A percentile compares a stretch with the other conserved stretches of the same genome.
Evolutionary conservation across 352 stramenopile genomes (phyloP).

Genomic region (Globisporangium takayamanum): DNA sequence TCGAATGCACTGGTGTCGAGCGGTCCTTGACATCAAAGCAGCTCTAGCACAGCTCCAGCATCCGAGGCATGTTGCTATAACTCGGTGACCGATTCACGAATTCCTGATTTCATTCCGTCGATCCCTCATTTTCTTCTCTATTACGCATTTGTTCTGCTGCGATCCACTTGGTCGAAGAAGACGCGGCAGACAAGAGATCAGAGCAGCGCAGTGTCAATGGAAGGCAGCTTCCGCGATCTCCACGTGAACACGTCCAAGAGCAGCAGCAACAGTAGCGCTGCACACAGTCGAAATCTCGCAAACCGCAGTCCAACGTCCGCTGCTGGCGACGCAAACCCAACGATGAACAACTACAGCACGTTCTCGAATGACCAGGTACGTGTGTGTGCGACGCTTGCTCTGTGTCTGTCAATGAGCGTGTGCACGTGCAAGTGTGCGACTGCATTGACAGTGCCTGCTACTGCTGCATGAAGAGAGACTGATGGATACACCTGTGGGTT

Average conservation of each 20-base stretch:
- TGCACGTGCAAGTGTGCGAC: neutral
- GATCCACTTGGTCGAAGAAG: no score
- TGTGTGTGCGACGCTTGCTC: neutral
- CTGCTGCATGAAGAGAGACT: neutral
- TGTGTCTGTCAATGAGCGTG: no score
- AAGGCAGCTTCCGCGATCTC: slow-evolving; percentile 29
- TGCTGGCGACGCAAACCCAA: slow-evolving; percentile 19
- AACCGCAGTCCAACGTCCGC: slow-evolving; percentile 15
- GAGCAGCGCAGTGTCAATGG: slow-evolving; percentile 16
- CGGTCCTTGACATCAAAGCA: no score
- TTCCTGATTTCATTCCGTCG: no score
- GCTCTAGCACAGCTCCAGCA: no score
- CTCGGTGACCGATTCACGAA: no score
- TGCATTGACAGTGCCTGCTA: no score
- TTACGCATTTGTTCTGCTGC: neutral
- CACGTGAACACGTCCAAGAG: slow-evolving; percentile 7
- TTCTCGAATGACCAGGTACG: slow-evolving; percentile 50
- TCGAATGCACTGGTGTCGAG: no score
- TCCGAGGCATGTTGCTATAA: no score
- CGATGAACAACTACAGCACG: slow-evolving; percentile 68
- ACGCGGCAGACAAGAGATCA: neutral
- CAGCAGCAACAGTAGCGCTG: slow-evolving; percentile 6
- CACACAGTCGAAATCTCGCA: slow-evolving; percentile 13
- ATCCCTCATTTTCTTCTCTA: no score
- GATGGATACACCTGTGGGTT: neutral